Conservation (phyloP, 2,329 filamentous ascomycete species). For the Fusarium transvaalense region DNA sequence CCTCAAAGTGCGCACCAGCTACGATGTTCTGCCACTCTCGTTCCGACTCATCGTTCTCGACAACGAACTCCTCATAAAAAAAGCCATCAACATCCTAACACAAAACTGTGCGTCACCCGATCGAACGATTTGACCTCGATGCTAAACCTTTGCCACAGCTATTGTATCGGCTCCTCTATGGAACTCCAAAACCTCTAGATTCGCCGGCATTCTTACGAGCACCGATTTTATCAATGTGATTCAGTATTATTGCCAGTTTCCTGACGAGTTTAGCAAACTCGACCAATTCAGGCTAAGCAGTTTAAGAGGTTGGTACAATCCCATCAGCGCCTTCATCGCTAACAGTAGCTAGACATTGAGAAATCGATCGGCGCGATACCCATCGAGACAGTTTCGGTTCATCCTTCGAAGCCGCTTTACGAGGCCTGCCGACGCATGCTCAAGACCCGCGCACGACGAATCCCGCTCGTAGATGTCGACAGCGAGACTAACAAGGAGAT, state of each 20-base stretch:
- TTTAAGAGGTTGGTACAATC: constrained; percentile 75
- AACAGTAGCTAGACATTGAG: constrained; percentile 80
- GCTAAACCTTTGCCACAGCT: constrained; percentile 64
- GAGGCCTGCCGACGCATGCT: constrained; percentile 97
- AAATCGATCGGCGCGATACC: constrained; percentile 90
- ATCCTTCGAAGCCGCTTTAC: constrained; percentile 90
- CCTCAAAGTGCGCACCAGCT: constrained; percentile 94
- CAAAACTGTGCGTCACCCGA: constrained; percentile 80
- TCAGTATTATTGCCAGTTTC: constrained; percentile 98
- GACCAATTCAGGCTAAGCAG: constrained; percentile 95
- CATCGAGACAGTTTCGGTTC: constrained; percentile 95
- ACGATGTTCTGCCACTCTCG: constrained; percentile 95
- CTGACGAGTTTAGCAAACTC: constrained; percentile 87
- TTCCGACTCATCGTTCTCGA: constrained; percentile 97
- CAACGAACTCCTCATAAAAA: constrained; percentile 94
- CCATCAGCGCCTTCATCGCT: constrained; percentile 28
- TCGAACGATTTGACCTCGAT: constrained; percentile 3
- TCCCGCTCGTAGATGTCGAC: constrained; percentile 92
- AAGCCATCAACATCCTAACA: constrained; percentile 93
- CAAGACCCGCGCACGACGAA: constrained; percentile 89
- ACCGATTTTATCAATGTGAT: constrained; percentile 99
- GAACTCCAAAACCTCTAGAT: constrained; percentile 93
- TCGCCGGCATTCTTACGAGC: constrained; percentile 93
- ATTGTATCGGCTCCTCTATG: constrained; percentile 98
- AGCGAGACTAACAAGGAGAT: constrained; percentile 93